A percentile compares a stretch with the other conserved stretches of the same genome.
phyloP scores from a whole-genome alignment of 768 basidiomycete species.

The Collybiopsis confluens region DNA sequence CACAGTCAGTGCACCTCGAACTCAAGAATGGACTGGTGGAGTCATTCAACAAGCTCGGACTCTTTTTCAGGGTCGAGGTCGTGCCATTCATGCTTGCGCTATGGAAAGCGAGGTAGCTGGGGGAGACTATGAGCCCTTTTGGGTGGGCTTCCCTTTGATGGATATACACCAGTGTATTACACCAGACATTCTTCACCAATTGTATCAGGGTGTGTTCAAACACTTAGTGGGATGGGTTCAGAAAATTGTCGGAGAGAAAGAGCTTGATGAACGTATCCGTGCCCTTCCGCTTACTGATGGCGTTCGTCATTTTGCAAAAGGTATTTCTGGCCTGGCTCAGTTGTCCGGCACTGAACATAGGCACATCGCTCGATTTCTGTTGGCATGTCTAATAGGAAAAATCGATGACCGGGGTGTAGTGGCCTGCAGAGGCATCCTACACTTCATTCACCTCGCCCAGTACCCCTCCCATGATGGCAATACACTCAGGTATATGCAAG shows the following conservation, averaged over 20 bases:
- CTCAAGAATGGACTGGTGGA: no score
- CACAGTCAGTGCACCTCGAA: no score
- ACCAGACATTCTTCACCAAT: conserved; percentile 45
- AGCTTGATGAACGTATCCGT: conserved; percentile 34
- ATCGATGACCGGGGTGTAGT: conserved; percentile 9
- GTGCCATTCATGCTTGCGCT: no score
- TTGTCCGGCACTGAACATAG: no score
- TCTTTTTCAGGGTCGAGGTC: no score
- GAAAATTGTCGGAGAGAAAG: conserved; percentile 17
- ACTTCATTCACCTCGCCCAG: conserved; percentile 32
- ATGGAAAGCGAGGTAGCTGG: background rate
- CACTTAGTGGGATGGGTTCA: conserved; percentile 35
- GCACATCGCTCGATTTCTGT: no score
- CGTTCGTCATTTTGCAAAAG: no score
- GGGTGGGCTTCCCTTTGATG: conserved; percentile 33
- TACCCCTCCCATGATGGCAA: conserved; percentile 13
- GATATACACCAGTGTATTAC: conserved; percentile 38
- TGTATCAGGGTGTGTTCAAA: conserved; percentile 44
- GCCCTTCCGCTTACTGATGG: conserved; percentile 25
- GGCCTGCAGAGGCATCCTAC: conserved; percentile 21
- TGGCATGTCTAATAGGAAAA: conserved; percentile 17
- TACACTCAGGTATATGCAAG: conserved; percentile 14
- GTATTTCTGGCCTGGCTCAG: no score
- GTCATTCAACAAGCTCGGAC: no score
- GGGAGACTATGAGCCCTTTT: conserved; percentile 28